These are phyloP conservation scores for Phytophthora niederhauseri DNA, from an alignment of 352 stramenopile genomes.

Conservation along the genomic window DNA sequence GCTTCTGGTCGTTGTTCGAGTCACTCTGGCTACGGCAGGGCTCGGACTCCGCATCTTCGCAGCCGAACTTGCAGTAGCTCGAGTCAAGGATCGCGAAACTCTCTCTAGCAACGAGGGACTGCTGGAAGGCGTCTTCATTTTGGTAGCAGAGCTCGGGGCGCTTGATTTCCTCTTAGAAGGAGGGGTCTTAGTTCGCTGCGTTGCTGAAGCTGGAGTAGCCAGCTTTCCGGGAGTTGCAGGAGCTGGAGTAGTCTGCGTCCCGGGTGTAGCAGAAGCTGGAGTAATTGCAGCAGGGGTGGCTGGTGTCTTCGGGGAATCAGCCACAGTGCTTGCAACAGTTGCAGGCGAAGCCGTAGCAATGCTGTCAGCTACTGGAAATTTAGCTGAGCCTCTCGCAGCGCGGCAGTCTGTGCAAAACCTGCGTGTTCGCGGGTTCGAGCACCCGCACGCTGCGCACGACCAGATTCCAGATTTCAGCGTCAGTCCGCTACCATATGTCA, in stretches of 20 bases:
- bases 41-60: constrained; percentile 31
- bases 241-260: constrained; percentile 3
- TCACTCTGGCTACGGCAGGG: constrained; percentile 26
- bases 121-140: constrained; percentile 19
- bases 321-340: constrained; percentile 16
- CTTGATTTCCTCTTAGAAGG: constrained; percentile 17
- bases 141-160: constrained; percentile 17
- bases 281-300: constrained; percentile 12
- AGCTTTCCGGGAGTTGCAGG: background rate
- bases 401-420: constrained; percentile 57
- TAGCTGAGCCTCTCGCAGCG: constrained; percentile 29
- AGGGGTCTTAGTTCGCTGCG: constrained; percentile 9
- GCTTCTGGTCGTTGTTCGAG: constrained; percentile 13
- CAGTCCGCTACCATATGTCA: constrained; percentile 30
- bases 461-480: constrained; percentile 52
- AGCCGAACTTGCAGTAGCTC: constrained; percentile 36
- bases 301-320: constrained; percentile 21
- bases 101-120: constrained; percentile 21
- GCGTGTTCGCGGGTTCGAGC: constrained; percentile 54
- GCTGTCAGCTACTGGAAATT: constrained; percentile 24
- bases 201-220: background rate
- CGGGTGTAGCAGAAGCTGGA: constrained; percentile 14
- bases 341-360: constrained; percentile 9
- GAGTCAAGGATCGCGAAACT: constrained; percentile 24
- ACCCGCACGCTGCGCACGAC: constrained; percentile 59